Conservation (phyloP, 148 eudicot species). For the Selenicereus undatus region DNA sequence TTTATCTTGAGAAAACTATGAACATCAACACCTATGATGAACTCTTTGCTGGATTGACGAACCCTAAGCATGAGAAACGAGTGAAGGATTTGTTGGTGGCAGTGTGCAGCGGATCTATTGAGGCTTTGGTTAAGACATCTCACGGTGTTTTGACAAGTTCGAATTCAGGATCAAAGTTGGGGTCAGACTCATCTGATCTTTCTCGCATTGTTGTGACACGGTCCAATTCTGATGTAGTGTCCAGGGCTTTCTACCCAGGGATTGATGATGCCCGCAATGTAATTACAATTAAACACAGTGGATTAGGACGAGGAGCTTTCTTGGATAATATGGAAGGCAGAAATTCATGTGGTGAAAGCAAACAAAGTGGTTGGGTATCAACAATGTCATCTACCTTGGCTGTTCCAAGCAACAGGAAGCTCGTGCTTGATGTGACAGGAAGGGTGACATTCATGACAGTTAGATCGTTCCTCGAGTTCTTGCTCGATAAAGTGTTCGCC, state of each 20-base stretch:
- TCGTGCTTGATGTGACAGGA: slow-evolving; percentile 77
- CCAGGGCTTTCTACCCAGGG: slow-evolving; percentile 24
- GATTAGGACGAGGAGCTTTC: neutral
- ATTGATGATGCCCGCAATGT: slow-evolving; percentile 23
- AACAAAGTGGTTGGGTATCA: slow-evolving; percentile 42
- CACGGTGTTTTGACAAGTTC: slow-evolving; percentile 48
- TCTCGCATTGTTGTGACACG: slow-evolving; percentile 40
- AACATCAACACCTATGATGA: slow-evolving; percentile 72
- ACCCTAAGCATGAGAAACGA: slow-evolving; percentile 70
- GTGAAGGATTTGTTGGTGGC: slow-evolving; percentile 56
- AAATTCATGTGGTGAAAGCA: slow-evolving; percentile 27
- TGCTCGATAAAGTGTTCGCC: slow-evolving; percentile 44
- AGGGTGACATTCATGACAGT: slow-evolving; percentile 70
- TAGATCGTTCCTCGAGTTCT: slow-evolving; percentile 56
- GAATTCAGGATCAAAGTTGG: slow-evolving; percentile 3
- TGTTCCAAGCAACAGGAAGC: slow-evolving; percentile 64
- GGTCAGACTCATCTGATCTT: slow-evolving; percentile 26
- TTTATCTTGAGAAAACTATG: slow-evolving; percentile 80
- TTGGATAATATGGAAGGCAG: slow-evolving; percentile 1
- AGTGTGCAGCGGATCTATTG: slow-evolving; percentile 68
- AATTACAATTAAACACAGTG: slow-evolving; percentile 18
- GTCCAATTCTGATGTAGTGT: slow-evolving; percentile 26
- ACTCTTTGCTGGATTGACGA: slow-evolving; percentile 74
- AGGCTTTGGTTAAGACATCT: slow-evolving; percentile 70
- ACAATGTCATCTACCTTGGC: slow-evolving; percentile 63